phyloP scores from a whole-genome alignment of 306 rosid species.

The Glycine tomentella region DNA sequence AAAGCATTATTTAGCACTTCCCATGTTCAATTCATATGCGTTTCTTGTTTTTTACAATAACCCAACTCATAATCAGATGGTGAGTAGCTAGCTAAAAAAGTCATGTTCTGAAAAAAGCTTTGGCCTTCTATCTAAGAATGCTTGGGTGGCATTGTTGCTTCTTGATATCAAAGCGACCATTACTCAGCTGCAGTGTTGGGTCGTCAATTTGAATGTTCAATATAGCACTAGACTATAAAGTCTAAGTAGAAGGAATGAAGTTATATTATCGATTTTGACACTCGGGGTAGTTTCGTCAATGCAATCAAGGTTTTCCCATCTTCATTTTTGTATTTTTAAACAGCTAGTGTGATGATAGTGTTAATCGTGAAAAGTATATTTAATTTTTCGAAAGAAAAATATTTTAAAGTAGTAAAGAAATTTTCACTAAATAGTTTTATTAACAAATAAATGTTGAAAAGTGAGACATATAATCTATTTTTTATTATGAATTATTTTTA shows the following conservation, averaged over 20 bases:
- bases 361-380: too few relatives aligned
- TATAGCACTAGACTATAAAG: too few relatives aligned
- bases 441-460: too few relatives aligned
- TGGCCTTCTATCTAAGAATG: constrained; percentile 45
- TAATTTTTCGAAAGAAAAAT: too few relatives aligned
- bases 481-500: too few relatives aligned
- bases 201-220: constrained; percentile 42
- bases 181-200: constrained; percentile 46
- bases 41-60: constrained; percentile 19
- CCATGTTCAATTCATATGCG: not conserved
- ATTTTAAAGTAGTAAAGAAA: too few relatives aligned
- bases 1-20: not conserved
- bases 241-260: not conserved
- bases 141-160: constrained; percentile 41
- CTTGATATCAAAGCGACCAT: constrained; percentile 59
- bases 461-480: too few relatives aligned
- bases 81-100: constrained; percentile 8
- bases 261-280: constrained; percentile 12
- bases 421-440: too few relatives aligned
- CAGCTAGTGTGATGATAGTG: too few relatives aligned
- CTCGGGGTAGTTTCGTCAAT: constrained; percentile 43
- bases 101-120: constrained; percentile 25
- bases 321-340: not conserved
- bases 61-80: constrained; percentile 24
- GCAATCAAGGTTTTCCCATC: not conserved